phyloP scores from a whole-genome alignment of 1,139 yeast species.

The Saccharomyces hybrid region DNA sequence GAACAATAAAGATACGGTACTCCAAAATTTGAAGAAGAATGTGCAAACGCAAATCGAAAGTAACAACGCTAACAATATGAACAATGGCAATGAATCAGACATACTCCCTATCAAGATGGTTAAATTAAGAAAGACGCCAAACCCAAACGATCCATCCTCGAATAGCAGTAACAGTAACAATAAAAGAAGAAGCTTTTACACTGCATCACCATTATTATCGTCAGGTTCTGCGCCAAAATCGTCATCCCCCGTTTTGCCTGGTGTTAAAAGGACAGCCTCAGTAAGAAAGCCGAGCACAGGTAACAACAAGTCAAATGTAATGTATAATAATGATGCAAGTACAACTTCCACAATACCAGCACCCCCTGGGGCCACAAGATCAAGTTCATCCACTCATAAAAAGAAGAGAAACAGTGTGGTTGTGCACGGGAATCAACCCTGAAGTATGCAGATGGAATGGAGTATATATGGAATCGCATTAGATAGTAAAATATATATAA shows the following conservation, averaged over 20 bases:
- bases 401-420: background rate
- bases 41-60: background rate
- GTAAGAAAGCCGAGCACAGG: constrained; percentile 13
- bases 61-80: background rate
- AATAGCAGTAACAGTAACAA: constrained; percentile 3
- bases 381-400: background rate
- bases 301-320: background rate
- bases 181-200: constrained; percentile 25
- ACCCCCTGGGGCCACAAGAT: background rate
- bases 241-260: constrained; percentile 20
- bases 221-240: constrained; percentile 8
- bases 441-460: background rate
- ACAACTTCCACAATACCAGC: background rate
- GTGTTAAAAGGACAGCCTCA: constrained; percentile 25
- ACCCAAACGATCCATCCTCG: constrained; percentile 1
- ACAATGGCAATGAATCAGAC: background rate
- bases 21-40: constrained; percentile 2
- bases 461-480: background rate
- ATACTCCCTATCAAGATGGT: constrained; percentile 8
- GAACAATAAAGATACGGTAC: constrained; percentile 10
- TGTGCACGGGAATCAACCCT: background rate
- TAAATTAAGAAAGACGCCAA: constrained; percentile 9
- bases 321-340: background rate
- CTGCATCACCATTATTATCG: constrained; percentile 13
- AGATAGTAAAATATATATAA: background rate